Conservation (phyloP, 192 early-diverging fungal species). For the Coemansia sp. region DNA sequence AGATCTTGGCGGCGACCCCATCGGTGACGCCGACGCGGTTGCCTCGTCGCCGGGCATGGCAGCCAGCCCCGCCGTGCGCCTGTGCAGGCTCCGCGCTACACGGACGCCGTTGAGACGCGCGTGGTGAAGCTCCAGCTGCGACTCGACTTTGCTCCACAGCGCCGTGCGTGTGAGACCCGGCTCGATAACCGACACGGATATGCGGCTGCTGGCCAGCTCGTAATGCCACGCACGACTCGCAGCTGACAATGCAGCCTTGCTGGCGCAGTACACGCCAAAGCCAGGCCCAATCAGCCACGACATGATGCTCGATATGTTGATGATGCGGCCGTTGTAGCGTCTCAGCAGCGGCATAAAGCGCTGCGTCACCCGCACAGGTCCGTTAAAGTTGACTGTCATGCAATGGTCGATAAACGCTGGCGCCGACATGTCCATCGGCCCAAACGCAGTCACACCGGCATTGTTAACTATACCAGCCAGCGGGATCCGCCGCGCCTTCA, state of each 20-base stretch:
- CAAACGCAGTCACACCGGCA: slow-evolving; percentile 52
- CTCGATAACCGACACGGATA: slow-evolving; percentile 52
- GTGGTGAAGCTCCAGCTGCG: slow-evolving; percentile 55
- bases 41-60: slow-evolving; percentile 51
- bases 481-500: slow-evolving; percentile 41
- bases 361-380: slow-evolving; percentile 53
- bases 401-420: slow-evolving; percentile 38
- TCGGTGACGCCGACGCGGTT: slow-evolving; percentile 35
- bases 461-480: slow-evolving; percentile 55
- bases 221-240: slow-evolving; percentile 50
- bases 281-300: slow-evolving; percentile 56
- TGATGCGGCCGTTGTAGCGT: slow-evolving; percentile 45
- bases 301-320: slow-evolving; percentile 57
- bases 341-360: slow-evolving; percentile 54
- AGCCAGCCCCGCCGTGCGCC: slow-evolving; percentile 10
- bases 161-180: slow-evolving; percentile 49
- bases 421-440: slow-evolving; percentile 52
- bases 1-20: background rate
- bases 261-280: slow-evolving; percentile 57
- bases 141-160: slow-evolving; percentile 55
- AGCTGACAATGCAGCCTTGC: slow-evolving; percentile 56
- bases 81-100: background rate
- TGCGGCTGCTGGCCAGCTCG: slow-evolving; percentile 45
- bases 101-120: slow-evolving; percentile 44
- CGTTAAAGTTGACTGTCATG: slow-evolving; percentile 56